phyloP scores from a whole-genome alignment of 2,329 filamentous ascomycete species.

The Colletotrichum magnum region DNA sequence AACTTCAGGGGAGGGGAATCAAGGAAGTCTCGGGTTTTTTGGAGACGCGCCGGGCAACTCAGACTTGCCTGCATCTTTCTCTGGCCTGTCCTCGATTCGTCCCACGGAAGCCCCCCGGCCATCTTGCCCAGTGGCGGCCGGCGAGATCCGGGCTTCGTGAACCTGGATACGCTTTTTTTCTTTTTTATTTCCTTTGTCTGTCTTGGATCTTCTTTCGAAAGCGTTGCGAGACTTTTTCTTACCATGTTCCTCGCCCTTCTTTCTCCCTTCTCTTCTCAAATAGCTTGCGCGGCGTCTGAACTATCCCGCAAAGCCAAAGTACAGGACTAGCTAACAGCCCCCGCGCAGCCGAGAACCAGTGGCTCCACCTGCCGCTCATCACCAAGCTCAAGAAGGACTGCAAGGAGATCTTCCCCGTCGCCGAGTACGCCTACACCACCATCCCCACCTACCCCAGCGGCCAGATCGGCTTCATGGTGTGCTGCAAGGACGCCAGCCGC shows the following conservation, averaged over 20 bases:
- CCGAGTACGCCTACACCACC: conserved; percentile 98
- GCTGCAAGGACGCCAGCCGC: conserved; percentile 90
- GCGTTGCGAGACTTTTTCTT: conserved; percentile 20
- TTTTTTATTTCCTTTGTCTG: conserved; percentile 34
- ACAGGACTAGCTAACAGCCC: conserved; percentile 36
- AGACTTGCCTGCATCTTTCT: conserved; percentile 51
- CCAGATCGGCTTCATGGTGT: conserved; percentile 99
- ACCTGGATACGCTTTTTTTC: conserved; percentile 26
- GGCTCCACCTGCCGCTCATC: conserved; percentile 96
- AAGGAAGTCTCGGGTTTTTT: conserved; percentile 36
- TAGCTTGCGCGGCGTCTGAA: background rate
- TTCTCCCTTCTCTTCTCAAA: background rate
- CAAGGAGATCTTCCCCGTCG: conserved; percentile 96
- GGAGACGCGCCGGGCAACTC: conserved; percentile 16
- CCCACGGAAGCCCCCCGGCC: conserved; percentile 19
- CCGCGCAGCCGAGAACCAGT: conserved; percentile 94
- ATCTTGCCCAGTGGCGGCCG: conserved; percentile 30
- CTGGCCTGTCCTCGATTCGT: conserved; percentile 37
- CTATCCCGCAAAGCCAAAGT: background rate
- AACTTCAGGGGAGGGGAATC: conserved; percentile 28
- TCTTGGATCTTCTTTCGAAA: background rate
- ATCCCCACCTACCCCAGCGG: conserved; percentile 99
- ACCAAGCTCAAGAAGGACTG: conserved; percentile 96
- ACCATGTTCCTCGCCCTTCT: conserved; percentile 14
- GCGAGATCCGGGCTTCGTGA: conserved; percentile 24